These are phyloP conservation scores for Termitomyces sp. DNA, from an alignment of 768 basidiomycete genomes.

Conservation along the genomic window DNA sequence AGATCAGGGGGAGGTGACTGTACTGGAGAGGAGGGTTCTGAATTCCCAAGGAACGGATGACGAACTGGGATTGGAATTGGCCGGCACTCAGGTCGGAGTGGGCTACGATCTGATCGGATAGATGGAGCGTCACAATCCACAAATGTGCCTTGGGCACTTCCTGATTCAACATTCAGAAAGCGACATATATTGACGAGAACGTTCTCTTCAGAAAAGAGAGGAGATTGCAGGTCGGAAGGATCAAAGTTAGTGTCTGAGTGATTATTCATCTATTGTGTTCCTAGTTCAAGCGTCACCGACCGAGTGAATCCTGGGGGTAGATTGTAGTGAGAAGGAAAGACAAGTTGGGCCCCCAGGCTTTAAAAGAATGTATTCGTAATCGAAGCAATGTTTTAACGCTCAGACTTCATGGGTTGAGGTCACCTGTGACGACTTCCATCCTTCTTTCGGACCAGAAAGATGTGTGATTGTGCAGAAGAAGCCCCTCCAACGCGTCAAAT, in stretches of 20 bases:
- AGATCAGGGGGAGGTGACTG: not conserved
- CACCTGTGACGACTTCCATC: not conserved
- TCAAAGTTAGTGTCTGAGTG: not conserved
- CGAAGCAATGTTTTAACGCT: not conserved
- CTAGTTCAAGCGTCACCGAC: not conserved
- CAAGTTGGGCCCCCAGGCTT: not conserved
- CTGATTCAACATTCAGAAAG: not conserved
- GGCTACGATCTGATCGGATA: too few species aligned
- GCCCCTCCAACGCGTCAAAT: not conserved
- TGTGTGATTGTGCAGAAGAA: too few species aligned
- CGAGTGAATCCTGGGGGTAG: not conserved
- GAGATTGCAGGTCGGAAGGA: not conserved
- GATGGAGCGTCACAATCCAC: too few species aligned
- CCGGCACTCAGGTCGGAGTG: too few species aligned
- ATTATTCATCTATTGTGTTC: not conserved
- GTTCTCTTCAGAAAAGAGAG: not conserved
- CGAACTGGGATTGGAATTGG: too few species aligned
- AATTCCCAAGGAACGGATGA: too few species aligned
- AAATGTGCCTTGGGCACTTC: too few species aligned
- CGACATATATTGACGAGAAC: not conserved
- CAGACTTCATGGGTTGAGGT: not conserved
- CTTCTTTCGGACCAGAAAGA: not conserved
- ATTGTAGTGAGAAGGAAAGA: not conserved
- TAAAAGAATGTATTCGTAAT: not conserved
- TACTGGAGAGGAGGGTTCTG: not conserved